Percentiles rank a stretch among this genome's conserved stretches.
These are phyloP conservation scores for Nymphaea thermarum DNA, from an alignment of 164 flowering plant species.

Conservation along the genomic window DNA sequence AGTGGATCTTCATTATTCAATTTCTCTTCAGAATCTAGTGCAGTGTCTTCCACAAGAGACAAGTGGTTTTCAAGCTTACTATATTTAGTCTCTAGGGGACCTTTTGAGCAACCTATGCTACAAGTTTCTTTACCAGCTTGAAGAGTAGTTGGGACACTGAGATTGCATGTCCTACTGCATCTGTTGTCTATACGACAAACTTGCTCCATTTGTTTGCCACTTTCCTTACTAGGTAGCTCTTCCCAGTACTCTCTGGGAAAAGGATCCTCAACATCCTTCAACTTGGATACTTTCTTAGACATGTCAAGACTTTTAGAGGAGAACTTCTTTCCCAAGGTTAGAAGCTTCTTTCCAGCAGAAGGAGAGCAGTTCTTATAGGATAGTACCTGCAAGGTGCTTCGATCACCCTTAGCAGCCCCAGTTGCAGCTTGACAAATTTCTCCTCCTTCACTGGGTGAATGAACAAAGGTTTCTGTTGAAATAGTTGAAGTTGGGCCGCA, in stretches of 20 bases:
- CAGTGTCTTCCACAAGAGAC: background rate
- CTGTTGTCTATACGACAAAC: background rate
- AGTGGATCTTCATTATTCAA: background rate
- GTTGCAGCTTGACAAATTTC: conserved; percentile 6
- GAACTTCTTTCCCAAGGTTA: conserved; percentile 16
- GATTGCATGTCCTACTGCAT: background rate
- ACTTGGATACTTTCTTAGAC: conserved; percentile 6
- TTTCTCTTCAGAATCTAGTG: background rate
- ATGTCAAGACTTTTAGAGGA: conserved; percentile 8
- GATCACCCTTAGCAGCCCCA: conserved; percentile 6
- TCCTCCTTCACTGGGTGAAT: conserved; percentile 18
- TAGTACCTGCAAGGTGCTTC: conserved; percentile 3
- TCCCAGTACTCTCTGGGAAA: conserved; percentile 14
- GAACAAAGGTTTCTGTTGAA: conserved; percentile 9
- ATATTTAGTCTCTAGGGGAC: background rate
- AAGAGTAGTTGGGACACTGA: background rate
- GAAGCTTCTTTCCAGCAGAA: conserved; percentile 11
- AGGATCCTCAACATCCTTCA: conserved; percentile 5
- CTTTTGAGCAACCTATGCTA: background rate
- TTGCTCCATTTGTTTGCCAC: conserved; percentile 13
- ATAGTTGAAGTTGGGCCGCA: background rate
- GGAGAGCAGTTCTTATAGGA: conserved; percentile 10
- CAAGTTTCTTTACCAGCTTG: conserved; percentile 2
- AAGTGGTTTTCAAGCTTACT: background rate
- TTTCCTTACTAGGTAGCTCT: conserved; percentile 9